Conservation (phyloP, 148 eudicot genomes). For the Talinum fruticosum region DNA sequence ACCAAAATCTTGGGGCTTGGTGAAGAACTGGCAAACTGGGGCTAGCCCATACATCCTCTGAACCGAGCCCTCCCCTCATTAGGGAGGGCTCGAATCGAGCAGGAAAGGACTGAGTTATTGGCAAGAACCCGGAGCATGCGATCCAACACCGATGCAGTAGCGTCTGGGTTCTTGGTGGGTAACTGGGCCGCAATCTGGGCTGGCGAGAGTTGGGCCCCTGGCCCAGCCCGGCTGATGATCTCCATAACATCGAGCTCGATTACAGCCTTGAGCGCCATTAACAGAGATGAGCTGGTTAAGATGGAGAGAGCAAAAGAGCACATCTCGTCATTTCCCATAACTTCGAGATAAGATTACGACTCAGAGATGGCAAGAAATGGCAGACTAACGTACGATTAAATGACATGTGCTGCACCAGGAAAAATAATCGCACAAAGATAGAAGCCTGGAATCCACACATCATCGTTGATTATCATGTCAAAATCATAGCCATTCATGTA, state of each 20-base stretch:
- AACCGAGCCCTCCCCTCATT: conserved; percentile 33
- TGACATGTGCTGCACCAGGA: too few relatives aligned
- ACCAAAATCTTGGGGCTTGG: conserved; percentile 17
- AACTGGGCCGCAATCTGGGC: conserved; percentile 42
- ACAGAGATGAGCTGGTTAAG: not conserved
- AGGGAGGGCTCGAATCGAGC: conserved; percentile 20
- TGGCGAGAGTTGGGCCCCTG: conserved; percentile 42
- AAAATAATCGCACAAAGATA: too few relatives aligned
- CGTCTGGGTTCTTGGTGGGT: conserved; percentile 14
- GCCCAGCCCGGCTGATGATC: conserved; percentile 22
- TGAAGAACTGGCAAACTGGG: conserved; percentile 30
- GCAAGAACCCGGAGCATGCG: conserved; percentile 54
- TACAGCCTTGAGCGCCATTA: not conserved
- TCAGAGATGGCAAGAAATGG: too few relatives aligned
- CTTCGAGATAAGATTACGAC: too few relatives aligned
- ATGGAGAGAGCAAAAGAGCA: not conserved
- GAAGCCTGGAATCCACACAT: too few relatives aligned
- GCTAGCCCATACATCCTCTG: conserved; percentile 56
- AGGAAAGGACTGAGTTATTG: conserved; percentile 42
- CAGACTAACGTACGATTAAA: too few relatives aligned
- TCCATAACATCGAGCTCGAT: not conserved
- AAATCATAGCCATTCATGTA: too few relatives aligned
- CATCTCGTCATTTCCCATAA: not conserved
- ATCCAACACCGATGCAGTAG: conserved; percentile 43
- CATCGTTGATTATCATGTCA: too few relatives aligned